Percentiles rank a stretch among this genome's conserved stretches.
phyloP scores from a whole-genome alignment of 352 stramenopile genomes.

The Globisporangium perplexum region DNA sequence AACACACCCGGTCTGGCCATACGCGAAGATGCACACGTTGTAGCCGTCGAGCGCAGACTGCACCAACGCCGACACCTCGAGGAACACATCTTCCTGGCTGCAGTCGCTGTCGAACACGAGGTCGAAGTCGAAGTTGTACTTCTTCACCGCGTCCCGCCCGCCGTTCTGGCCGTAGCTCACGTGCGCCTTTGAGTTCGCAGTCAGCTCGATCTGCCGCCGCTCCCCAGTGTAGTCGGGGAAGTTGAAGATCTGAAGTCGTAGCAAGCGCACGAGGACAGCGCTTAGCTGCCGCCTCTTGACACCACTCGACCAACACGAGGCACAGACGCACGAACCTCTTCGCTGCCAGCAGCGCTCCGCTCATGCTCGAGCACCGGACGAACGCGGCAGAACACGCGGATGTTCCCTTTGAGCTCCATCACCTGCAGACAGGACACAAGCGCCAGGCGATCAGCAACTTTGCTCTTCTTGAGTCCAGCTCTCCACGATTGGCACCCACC shows the following conservation, averaged over 20 bases:
- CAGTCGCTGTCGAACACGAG: constrained; percentile 93
- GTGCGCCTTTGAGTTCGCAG: constrained; percentile 54
- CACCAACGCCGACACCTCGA: constrained; percentile 93
- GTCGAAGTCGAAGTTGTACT: constrained; percentile 96
- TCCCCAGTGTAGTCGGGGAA: constrained; percentile 71
- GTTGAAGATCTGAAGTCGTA: constrained; percentile 43
- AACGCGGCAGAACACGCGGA: constrained; percentile 94
- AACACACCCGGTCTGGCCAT: constrained; percentile 74
- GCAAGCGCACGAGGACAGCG: background rate
- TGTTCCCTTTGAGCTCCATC: constrained; percentile 96
- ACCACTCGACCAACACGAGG: background rate
- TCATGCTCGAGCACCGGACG: constrained; percentile 84
- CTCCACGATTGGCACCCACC: constrained; percentile 16
- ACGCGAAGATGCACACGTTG: constrained; percentile 96
- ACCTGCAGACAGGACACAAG: constrained; percentile 35
- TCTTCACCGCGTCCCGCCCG: constrained; percentile 54
- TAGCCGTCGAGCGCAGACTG: constrained; percentile 94
- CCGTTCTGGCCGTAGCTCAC: constrained; percentile 67
- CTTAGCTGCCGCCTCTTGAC: background rate
- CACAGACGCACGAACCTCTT: constrained; percentile 28
- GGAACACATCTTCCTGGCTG: constrained; percentile 95
- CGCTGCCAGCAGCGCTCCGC: constrained; percentile 19
- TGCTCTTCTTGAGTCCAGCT: background rate
- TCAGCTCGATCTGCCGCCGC: constrained; percentile 66
- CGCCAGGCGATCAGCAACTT: background rate